Evolutionary conservation across 176 grass and related monocot genomes (phyloP), one percentile per base, ranked within the genome.

Genomic region (Aechmea fasciata): DNA sequence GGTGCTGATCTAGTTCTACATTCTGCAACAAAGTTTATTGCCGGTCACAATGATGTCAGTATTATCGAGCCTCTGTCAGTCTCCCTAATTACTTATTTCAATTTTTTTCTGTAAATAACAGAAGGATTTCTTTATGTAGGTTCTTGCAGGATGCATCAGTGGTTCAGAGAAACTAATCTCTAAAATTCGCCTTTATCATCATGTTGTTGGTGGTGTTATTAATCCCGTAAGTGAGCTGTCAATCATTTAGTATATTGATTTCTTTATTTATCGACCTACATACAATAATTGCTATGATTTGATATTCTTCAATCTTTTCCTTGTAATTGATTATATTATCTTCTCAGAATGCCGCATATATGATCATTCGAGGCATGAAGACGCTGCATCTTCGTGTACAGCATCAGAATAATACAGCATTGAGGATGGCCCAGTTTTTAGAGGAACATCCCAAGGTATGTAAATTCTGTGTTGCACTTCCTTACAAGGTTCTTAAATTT

Each of bases 361-460:
- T 99, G 75, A 90, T 99, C 63, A 80, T 89, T 28, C 80, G 94
- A 70, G 94, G 94, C 54, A 99, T 99, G 94, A 99, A 99, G 85
- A 99, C 94, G 67, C 77, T 99, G 80, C 89, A 99, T 84, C 89
- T 99, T 79, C 94, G 94, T 75, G 77, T 99, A 77, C 86, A 99
- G 65, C 81, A 88, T 50, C 94, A 99, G 72, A 99, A 99, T 82
- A 87, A 57, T 71, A 99, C 94, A 74, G 87, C 89, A 82, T 70
- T 93, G 20, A 59, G 84, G 94, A 99, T 99, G 94, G 87, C 94
- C 84, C 87, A 99, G 49, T 85, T 99, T 99, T 93, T 99, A 82
- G 89, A 99, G 89, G 87, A 85, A 65, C 89, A 99, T 93, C 94
- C 94, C 7, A 99, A 99, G 89, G 75, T 77, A 77, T 75, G 23